phyloP scores from a whole-genome alignment of 345 rosid genomes.

The Citrus sp. region DNA sequence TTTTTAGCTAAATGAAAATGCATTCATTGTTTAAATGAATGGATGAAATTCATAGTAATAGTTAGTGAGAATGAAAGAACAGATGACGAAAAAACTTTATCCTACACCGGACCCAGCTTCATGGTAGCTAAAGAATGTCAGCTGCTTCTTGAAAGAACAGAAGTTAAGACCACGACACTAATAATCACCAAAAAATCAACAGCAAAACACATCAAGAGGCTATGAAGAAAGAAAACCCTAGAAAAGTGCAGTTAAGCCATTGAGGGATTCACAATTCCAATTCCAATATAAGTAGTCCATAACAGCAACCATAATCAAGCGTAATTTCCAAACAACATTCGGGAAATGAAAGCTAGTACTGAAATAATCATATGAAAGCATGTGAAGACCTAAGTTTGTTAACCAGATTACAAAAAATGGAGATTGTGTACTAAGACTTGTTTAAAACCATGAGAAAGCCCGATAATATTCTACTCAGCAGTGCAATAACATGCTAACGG shows the following conservation, averaged over 20 bases:
- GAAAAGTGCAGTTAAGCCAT: not conserved
- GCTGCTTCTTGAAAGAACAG: not conserved
- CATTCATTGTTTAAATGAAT: not conserved
- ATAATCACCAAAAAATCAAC: not conserved
- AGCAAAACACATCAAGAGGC: not conserved
- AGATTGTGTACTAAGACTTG: not conserved
- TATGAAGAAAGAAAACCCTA: not conserved
- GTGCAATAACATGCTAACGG: not conserved
- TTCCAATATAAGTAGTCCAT: not conserved
- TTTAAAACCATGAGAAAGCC: not conserved
- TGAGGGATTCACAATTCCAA: not conserved
- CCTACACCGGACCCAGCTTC: not conserved
- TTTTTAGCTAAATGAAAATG: not conserved
- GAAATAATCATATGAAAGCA: not conserved
- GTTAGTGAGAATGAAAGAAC: not conserved
- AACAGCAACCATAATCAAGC: not conserved
- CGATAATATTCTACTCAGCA: not conserved
- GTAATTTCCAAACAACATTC: not conserved
- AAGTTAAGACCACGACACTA: not conserved
- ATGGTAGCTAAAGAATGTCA: not conserved
- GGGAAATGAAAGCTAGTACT: not conserved
- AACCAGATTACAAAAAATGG: not conserved
- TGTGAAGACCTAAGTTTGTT: not conserved
- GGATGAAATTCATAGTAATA: not conserved
- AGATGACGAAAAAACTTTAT: not conserved